Percentiles rank a stretch among this genome's conserved stretches.
Evolutionary conservation across 2,329 filamentous ascomycete species (phyloP).

Genomic region (Camptophora hylomeconis): DNA sequence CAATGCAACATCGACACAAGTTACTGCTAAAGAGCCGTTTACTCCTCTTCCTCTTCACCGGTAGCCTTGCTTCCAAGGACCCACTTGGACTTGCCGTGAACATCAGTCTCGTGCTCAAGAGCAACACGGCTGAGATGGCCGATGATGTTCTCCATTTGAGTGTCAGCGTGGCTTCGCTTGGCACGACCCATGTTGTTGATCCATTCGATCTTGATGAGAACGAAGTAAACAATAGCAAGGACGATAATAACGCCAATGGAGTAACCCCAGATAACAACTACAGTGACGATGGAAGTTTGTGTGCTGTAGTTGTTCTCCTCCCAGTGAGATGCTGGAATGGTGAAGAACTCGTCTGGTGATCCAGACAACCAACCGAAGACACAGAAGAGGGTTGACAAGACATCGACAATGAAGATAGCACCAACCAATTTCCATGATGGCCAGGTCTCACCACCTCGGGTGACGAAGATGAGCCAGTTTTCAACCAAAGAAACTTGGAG

Average conservation of each 20-base stretch:
- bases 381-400: constrained; percentile 59
- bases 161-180: constrained; percentile 38
- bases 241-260: constrained; percentile 40
- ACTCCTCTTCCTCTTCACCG: constrained; percentile 32
- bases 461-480: constrained; percentile 97
- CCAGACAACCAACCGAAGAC: constrained; percentile 60
- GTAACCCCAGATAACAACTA: constrained; percentile 40
- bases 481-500: constrained; percentile 82
- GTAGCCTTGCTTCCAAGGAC: constrained; percentile 29
- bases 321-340: constrained; percentile 16
- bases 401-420: constrained; percentile 60
- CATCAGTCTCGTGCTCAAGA: constrained; percentile 36
- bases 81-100: constrained; percentile 32
- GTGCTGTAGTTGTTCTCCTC: constrained; percentile 15
- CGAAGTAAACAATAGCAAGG: constrained; percentile 39
- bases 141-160: constrained; percentile 41
- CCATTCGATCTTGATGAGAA: constrained; percentile 32
- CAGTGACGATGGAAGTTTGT: constrained; percentile 36
- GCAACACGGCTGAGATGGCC: constrained; percentile 39
- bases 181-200: constrained; percentile 40
- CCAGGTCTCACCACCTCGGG: constrained; percentile 65
- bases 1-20: too few species aligned
- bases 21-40: constrained; percentile 8
- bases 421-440: constrained; percentile 61
- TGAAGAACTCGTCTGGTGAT: constrained; percentile 29